A percentile compares a stretch with the other conserved stretches of the same genome.
These are phyloP conservation scores for Corymbia maculata DNA, from an alignment of 345 rosid genomes.

Conservation along the genomic window DNA sequence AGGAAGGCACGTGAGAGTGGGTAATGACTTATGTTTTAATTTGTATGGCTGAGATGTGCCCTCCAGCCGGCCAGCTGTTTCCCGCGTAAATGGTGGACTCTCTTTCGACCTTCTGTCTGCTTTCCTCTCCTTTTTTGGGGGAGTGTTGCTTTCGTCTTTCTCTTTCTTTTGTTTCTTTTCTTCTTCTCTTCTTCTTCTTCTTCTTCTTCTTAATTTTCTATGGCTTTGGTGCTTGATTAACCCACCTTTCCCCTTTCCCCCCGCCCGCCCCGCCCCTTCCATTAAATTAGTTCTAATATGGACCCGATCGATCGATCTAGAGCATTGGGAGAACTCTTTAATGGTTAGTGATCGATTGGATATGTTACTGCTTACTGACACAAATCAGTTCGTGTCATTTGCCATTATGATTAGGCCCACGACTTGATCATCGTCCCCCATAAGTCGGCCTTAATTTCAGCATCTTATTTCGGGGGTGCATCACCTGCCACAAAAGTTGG, in stretches of 20 bases:
- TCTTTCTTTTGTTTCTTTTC: too few relatives aligned
- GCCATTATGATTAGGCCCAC: neutral
- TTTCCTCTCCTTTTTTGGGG: neutral
- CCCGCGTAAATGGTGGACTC: slow-evolving; percentile 3
- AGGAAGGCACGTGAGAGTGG: slow-evolving; percentile 11
- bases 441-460: neutral
- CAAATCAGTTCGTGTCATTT: neutral
- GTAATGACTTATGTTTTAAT: neutral
- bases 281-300: neutral
- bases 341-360: neutral
- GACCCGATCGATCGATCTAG: neutral
- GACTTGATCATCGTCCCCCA: neutral
- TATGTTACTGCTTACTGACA: neutral
- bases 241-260: neutral
- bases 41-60: neutral
- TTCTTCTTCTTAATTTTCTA: neutral
- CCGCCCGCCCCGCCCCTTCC: neutral
- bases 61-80: slow-evolving; percentile 12
- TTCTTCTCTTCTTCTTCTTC: too few relatives aligned
- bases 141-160: neutral
- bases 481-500: neutral
- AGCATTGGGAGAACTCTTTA: neutral
- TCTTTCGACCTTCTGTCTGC: neutral
- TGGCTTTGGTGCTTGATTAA: neutral
- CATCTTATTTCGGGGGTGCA: neutral